Evolutionary conservation across 148 eudicot genomes (phyloP).

Genomic region (Mesembryanthemum crystallinum): DNA sequence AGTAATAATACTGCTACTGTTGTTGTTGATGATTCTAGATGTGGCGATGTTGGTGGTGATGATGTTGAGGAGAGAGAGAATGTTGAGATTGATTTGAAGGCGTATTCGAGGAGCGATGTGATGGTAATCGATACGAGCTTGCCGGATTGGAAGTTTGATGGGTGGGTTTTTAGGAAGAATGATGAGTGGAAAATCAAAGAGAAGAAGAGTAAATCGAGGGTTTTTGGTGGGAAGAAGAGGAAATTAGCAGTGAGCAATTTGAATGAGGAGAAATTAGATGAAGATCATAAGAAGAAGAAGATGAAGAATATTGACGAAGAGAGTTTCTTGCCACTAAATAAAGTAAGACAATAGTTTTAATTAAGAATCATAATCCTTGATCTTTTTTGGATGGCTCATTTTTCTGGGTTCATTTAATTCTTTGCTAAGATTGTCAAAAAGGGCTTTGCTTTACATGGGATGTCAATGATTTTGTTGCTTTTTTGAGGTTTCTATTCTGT

Average conservation of each 20-base stretch:
- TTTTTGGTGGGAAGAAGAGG: constrained; percentile 39
- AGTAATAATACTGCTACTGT: background rate
- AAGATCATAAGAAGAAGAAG: constrained; percentile 29
- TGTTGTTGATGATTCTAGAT: background rate
- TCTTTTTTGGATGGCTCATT: constrained; percentile 4
- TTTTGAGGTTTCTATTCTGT: constrained; percentile 27
- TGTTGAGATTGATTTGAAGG: constrained; percentile 38
- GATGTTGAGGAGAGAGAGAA: constrained; percentile 36
- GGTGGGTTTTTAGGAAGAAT: constrained; percentile 67
- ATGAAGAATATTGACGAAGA: constrained; percentile 25
- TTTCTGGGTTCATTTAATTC: constrained; percentile 10
- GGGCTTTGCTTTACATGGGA: constrained; percentile 24
- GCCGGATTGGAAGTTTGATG: constrained; percentile 62
- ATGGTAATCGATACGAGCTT: constrained; percentile 77
- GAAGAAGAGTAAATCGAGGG: constrained; percentile 42
- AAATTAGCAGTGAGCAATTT: constrained; percentile 20
- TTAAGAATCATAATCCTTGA: background rate
- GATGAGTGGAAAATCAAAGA: constrained; percentile 82
- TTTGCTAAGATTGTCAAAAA: background rate
- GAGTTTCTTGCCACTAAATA: constrained; percentile 17
- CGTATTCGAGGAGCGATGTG: constrained; percentile 67
- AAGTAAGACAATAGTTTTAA: constrained; percentile 22
- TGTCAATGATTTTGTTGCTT: constrained; percentile 15
- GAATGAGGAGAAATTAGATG: constrained; percentile 18
- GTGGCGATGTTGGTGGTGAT: background rate